phyloP scores from a whole-genome alignment of 495 filamentous ascomycete genomes.

The Neurospora africana region DNA sequence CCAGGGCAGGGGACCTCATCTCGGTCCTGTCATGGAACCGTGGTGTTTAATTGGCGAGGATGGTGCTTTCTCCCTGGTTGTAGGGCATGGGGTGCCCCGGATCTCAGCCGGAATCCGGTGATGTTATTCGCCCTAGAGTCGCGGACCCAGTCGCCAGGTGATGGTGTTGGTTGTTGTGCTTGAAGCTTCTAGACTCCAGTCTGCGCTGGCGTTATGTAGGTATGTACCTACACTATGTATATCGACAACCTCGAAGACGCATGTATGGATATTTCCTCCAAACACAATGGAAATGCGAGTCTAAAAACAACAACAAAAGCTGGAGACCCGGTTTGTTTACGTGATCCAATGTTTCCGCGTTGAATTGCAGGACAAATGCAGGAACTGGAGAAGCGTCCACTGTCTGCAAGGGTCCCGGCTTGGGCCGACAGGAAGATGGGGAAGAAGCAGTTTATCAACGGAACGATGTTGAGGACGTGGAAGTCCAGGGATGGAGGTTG shows the following conservation, averaged over 20 bases:
- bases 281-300: neutral
- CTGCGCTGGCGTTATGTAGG: neutral
- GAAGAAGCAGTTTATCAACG: neutral
- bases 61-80: neutral
- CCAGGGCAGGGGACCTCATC: neutral
- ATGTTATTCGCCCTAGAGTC: neutral
- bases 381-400: neutral
- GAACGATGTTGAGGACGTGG: neutral
- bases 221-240: neutral
- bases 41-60: neutral
- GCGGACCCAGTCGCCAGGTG: neutral
- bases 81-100: neutral
- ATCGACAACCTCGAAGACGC: neutral
- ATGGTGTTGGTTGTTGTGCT: neutral
- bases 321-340: neutral
- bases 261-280: neutral
- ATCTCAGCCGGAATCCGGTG: neutral
- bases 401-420: neutral
- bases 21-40: constrained; percentile 5
- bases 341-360: neutral
- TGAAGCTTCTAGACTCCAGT: neutral
- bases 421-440: neutral
- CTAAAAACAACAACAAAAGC: neutral
- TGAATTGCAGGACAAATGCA: neutral
- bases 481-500: neutral